Base-by-base conservation (phyloP, 768 basidiomycete species). In the Tremella fuciformis region DNA sequence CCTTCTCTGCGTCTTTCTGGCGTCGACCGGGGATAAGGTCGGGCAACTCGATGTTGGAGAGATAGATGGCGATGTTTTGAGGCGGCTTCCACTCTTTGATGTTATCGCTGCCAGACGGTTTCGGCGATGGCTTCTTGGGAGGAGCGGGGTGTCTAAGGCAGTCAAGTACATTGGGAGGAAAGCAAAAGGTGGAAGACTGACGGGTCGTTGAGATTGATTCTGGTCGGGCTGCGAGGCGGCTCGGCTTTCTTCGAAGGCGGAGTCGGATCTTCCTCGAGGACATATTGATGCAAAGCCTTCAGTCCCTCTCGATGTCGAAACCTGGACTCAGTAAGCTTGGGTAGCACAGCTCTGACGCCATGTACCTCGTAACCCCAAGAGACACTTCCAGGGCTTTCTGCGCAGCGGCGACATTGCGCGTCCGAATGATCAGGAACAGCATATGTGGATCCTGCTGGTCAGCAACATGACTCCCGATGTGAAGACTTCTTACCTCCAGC, bases 41-140 rank as follows among this genome's bases (percentile, higher is more conserved):
- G 7, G 76, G 74, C 25, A 77, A 48, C 29, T 77, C 72, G 47
- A 77, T 75, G 13, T 70, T 74, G 13, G 74, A 75, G 1, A 75
- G 59, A 40, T 71, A 77, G 25, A 77, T 71, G 16, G 69, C 55
- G 18, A 77, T 71, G 22, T 69, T 74, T 3, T 62, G 69, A 1
- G 71, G 67, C 0, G 73, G 65, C 15, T 55, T 54, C 63, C 70
- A 75, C 21, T 24, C 63, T 54, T 55, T 15, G 57, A 49, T 22
- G 55, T 24, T 4, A 6, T n/a, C n/a, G 42, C 4, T 15, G 8
- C 6, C 16, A 4, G 42, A 46, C 6, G 42, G 42, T 46, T 46
- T 4, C 16, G 42, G 42, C 6, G 42, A 22, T 4, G 42, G 42
- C n/a, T 22, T 46, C n/a, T 34, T 34, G 29, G 29, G 29, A 4